Percentiles rank a stretch among this genome's conserved stretches.
Evolutionary conservation across 148 eudicot species (phyloP).

Genomic region (Amaranthus palmeri): DNA sequence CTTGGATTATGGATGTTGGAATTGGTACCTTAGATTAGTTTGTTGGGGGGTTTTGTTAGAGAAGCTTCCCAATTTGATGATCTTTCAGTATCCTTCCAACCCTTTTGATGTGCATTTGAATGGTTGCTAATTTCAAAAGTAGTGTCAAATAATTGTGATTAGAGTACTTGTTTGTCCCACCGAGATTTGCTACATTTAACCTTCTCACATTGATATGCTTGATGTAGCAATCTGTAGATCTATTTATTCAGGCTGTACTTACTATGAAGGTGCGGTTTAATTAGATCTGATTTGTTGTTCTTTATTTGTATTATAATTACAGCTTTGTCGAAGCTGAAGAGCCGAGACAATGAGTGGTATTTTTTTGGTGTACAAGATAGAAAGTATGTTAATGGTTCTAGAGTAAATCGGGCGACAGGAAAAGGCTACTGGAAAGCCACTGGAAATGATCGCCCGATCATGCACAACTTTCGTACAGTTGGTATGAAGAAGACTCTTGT

Average conservation of each 20-base stretch:
- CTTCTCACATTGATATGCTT: too few species aligned
- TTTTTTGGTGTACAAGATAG: conserved; percentile 76
- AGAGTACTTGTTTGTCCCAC: not conserved
- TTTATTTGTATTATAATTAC: conserved; percentile 13
- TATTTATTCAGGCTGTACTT: not conserved
- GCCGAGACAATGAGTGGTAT: conserved; percentile 73
- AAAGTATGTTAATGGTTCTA: conserved; percentile 71
- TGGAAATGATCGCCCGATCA: conserved; percentile 64
- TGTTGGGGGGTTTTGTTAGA: not conserved
- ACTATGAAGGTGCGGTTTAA: not conserved
- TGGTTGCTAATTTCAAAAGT: not conserved
- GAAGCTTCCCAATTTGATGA: not conserved
- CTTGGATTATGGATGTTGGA: not conserved
- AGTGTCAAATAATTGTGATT: not conserved
- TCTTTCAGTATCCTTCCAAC: not conserved
- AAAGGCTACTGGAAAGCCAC: conserved; percentile 88
- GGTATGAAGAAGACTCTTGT: conserved; percentile 87
- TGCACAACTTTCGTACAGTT: conserved; percentile 47
- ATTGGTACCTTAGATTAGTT: not conserved
- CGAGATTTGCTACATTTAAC: too few species aligned
- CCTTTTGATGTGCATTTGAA: not conserved
- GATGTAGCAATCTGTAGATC: too few species aligned
- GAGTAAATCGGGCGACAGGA: conserved; percentile 73
- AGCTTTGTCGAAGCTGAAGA: conserved; percentile 66
- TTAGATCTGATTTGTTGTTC: not conserved